Percentiles rank a stretch among this genome's conserved stretches.
Evolutionary conservation across 2,329 filamentous ascomycete species (phyloP).

Genomic region (Alternaria incomplexa): DNA sequence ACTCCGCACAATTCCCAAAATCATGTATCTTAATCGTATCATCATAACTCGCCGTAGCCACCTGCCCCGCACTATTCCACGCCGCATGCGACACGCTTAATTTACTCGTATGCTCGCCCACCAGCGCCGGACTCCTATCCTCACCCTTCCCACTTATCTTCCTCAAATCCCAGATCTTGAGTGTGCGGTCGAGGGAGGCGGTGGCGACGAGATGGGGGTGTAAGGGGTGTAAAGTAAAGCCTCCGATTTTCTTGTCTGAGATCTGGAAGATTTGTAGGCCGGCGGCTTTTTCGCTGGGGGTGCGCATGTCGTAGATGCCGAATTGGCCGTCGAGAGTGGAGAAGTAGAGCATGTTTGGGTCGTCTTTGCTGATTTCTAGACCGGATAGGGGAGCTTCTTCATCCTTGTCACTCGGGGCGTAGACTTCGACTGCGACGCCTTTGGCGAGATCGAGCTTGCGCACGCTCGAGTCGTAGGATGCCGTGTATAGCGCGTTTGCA

Average conservation of each 20-base stretch:
- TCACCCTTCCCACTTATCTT: slow-evolving; percentile 73
- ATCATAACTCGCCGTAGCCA: slow-evolving; percentile 93
- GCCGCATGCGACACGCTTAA: slow-evolving; percentile 92
- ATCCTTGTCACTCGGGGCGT: slow-evolving; percentile 71
- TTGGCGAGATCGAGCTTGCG: slow-evolving; percentile 84
- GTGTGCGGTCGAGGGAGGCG: slow-evolving; percentile 83
- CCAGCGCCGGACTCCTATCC: slow-evolving; percentile 66
- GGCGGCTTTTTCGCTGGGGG: slow-evolving; percentile 57
- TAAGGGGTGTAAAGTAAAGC: slow-evolving; percentile 82
- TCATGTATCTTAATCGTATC: slow-evolving; percentile 94
- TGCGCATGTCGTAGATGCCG: slow-evolving; percentile 79
- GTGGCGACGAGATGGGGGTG: slow-evolving; percentile 85
- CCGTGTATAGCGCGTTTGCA: slow-evolving; percentile 76
- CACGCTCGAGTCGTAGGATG: slow-evolving; percentile 86
- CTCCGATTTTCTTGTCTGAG: slow-evolving; percentile 93
- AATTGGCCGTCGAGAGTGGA: slow-evolving; percentile 83
- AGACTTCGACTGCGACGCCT: slow-evolving; percentile 79
- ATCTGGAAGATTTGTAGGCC: slow-evolving; percentile 71
- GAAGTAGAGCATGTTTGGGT: slow-evolving; percentile 81
- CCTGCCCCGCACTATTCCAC: slow-evolving; percentile 82
- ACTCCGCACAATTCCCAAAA: slow-evolving; percentile 59
- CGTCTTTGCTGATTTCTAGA: slow-evolving; percentile 74
- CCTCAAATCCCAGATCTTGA: slow-evolving; percentile 92
- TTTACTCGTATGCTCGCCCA: slow-evolving; percentile 82
- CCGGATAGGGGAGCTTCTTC: slow-evolving; percentile 83